phyloP scores from a whole-genome alignment of 352 stramenopile species.

The Pythium insidiosum region DNA sequence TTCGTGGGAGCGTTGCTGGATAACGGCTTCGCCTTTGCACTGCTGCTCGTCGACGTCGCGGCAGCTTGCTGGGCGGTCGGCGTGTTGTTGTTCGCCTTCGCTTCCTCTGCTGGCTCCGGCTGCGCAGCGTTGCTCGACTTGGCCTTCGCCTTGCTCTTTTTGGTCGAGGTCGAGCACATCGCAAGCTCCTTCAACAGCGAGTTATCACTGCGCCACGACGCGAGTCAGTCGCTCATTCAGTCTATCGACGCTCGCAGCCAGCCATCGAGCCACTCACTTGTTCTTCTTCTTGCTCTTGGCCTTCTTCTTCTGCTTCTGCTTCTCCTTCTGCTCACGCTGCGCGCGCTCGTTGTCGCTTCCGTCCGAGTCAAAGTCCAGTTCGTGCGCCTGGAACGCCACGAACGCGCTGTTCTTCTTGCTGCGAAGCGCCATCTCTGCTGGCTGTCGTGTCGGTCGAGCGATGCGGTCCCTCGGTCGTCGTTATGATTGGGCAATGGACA shows the following conservation, averaged over 20 bases:
- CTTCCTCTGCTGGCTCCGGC: conserved; percentile 2
- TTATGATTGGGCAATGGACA: too few species aligned
- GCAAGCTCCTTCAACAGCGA: conserved; percentile 62
- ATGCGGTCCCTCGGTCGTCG: too few species aligned
- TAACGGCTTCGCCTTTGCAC: not conserved
- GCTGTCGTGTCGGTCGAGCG: too few species aligned
- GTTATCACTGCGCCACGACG: conserved; percentile 44
- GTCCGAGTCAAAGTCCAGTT: conserved; percentile 34
- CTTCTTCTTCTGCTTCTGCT: conserved; percentile 73
- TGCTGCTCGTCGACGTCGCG: not conserved
- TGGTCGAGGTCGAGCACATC: conserved; percentile 51
- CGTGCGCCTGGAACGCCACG: conserved; percentile 48
- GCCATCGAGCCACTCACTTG: conserved; percentile 19
- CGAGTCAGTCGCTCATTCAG: too few species aligned
- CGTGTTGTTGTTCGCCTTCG: conserved; percentile 2
- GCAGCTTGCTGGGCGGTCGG: not conserved
- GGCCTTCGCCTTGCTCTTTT: conserved; percentile 57
- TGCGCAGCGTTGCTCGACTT: conserved; percentile 1
- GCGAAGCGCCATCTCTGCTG: conserved; percentile 1
- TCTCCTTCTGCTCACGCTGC: conserved; percentile 36
- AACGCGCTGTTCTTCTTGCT: conserved; percentile 69
- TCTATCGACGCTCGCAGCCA: too few species aligned
- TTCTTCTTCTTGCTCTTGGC: conserved; percentile 66
- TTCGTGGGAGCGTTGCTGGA: too few species aligned
- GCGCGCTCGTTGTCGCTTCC: conserved; percentile 42